Evolutionary conservation across 2,329 filamentous ascomycete species (phyloP).

Genomic region (Botrytis tulipae): DNA sequence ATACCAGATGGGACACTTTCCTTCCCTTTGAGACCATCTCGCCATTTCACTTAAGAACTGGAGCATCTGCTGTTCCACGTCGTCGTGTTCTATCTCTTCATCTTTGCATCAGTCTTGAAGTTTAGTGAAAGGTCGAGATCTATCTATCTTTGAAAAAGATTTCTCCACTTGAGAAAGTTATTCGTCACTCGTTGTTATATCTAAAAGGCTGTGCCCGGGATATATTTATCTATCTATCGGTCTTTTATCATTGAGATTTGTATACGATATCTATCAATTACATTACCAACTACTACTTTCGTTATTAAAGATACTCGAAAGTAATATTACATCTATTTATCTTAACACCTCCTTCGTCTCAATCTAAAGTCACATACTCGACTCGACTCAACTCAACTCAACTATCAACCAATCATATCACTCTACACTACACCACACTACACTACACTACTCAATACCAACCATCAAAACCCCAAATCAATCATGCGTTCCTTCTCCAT

Average conservation of each 20-base stretch:
- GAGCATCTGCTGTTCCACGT: conserved; percentile 13
- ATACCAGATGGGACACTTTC: neutral
- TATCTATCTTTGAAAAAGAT: neutral
- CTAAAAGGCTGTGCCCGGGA: neutral
- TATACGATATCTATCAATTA: neutral
- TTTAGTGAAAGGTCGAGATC: conserved; percentile 6
- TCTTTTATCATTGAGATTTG: neutral
- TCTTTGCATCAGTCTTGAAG: neutral
- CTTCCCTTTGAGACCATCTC: neutral
- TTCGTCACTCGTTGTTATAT: conserved; percentile 19
- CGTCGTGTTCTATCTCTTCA: neutral
- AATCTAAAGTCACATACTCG: neutral
- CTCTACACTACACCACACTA: neutral
- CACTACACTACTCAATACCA: neutral
- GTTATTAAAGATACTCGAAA: neutral
- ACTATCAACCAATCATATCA: neutral
- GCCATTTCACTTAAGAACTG: conserved; percentile 19
- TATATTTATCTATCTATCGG: neutral
- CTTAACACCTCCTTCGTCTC: neutral
- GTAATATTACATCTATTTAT: neutral
- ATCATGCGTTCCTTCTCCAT: conserved; percentile 41
- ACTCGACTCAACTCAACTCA: neutral
- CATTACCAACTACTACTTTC: neutral
- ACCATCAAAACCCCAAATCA: conserved; percentile 15
- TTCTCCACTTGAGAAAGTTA: neutral